A percentile compares a stretch with the other conserved stretches of the same genome.
These are phyloP conservation scores for Penstemon eatonii DNA, from an alignment of 257 asterid species.

Conservation along the genomic window DNA sequence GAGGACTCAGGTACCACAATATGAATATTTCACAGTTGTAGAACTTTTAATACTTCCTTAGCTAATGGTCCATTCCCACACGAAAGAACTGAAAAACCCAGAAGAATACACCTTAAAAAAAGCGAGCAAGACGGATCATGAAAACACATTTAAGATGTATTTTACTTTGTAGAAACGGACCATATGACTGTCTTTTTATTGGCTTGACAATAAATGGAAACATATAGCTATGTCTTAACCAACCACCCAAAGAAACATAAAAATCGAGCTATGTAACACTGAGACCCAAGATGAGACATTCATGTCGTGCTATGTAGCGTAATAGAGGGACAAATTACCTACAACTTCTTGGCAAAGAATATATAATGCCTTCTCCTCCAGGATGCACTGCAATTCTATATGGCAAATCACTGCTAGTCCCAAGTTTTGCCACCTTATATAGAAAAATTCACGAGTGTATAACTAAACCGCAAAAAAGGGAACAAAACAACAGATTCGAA, in stretches of 20 bases:
- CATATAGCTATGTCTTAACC: not conserved
- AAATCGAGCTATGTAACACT: not conserved
- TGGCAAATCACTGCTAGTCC: slow-evolving; percentile 82
- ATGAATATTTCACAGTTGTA: too few species aligned
- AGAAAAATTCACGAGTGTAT: slow-evolving; percentile 7
- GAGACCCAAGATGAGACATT: too few species aligned
- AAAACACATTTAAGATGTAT: too few species aligned
- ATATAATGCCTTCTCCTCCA: slow-evolving; percentile 75
- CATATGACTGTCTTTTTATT: not conserved
- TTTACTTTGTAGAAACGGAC: not conserved
- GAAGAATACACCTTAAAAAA: too few species aligned
- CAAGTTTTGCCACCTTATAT: slow-evolving; percentile 62
- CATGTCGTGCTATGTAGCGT: too few species aligned
- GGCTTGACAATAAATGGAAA: not conserved
- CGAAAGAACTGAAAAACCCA: not conserved
- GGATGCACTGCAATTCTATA: slow-evolving; percentile 93
- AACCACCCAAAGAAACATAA: not conserved
- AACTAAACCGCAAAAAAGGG: not conserved
- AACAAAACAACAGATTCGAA: not conserved
- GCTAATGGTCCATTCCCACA: slow-evolving; percentile 19
- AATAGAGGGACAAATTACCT: slow-evolving; percentile 40
- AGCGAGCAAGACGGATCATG: too few species aligned
- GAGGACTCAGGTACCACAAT: too few species aligned
- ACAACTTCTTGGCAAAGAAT: slow-evolving; percentile 82
- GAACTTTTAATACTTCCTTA: not conserved